phyloP scores from a whole-genome alignment of 352 stramenopile species.

The Globisporangium nunn region DNA sequence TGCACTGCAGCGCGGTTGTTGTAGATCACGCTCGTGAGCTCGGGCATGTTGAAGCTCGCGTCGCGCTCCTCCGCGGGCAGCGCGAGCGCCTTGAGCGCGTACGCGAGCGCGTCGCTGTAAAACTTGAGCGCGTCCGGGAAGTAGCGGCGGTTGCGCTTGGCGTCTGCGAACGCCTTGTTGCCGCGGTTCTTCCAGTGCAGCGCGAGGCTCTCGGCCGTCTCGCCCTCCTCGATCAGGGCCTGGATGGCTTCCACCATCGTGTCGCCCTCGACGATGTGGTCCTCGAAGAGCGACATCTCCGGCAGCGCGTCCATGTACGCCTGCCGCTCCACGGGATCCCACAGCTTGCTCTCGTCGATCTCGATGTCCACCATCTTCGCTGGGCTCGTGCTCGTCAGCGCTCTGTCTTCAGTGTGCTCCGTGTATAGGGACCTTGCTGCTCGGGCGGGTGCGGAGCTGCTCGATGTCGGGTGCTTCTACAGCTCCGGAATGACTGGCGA shows the following conservation, averaged over 20 bases:
- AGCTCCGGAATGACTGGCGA: no score
- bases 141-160: slow-evolving; percentile 65
- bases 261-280: slow-evolving; percentile 82
- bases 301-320: slow-evolving; percentile 81
- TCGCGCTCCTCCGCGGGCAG: slow-evolving; percentile 55
- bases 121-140: slow-evolving; percentile 73
- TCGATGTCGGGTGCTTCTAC: no score
- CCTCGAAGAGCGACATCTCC: slow-evolving; percentile 86
- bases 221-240: slow-evolving; percentile 80
- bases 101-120: slow-evolving; percentile 71
- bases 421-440: background rate
- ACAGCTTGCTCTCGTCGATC: slow-evolving; percentile 84
- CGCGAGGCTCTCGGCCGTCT: slow-evolving; percentile 80
- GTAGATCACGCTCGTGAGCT: slow-evolving; percentile 71
- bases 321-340: slow-evolving; percentile 68
- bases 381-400: background rate
- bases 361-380: slow-evolving; percentile 59
- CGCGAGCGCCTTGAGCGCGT: slow-evolving; percentile 69
- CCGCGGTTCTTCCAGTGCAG: slow-evolving; percentile 87
- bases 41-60: slow-evolving; percentile 52
- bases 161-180: slow-evolving; percentile 80
- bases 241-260: slow-evolving; percentile 84
- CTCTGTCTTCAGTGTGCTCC: background rate
- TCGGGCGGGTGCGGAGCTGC: no score
- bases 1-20: slow-evolving; percentile 79